These are phyloP conservation scores for Chionographis japonica DNA, from an alignment of 106 monocot genomes.

Conservation along the genomic window DNA sequence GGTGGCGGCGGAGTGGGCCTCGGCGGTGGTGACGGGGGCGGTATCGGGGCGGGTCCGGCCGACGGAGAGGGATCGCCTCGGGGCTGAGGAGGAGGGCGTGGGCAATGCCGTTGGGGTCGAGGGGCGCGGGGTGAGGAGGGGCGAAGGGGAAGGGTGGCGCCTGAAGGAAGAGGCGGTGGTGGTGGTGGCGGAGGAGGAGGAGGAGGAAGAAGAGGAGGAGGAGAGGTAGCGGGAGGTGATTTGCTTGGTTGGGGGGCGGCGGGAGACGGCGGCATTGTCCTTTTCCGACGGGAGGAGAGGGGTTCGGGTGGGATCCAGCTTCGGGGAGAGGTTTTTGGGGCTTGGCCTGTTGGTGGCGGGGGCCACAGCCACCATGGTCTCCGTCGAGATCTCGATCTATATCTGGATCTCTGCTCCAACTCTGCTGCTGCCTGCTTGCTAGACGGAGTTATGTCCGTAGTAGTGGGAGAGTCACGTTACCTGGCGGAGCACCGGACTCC, in stretches of 20 bases:
- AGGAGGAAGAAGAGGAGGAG: conserved; percentile 9
- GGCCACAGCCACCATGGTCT: conserved; percentile 27
- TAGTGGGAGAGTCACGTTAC: not conserved
- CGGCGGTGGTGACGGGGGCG: conserved; percentile 10
- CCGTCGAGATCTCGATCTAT: not conserved
- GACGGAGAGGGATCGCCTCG: conserved; percentile 76
- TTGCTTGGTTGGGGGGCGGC: conserved; percentile 26
- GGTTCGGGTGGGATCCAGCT: conserved; percentile 19
- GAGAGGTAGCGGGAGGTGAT: conserved; percentile 58
- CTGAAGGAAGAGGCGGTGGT: conserved; percentile 31
- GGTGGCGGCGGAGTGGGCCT: conserved; percentile 14
- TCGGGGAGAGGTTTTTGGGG: conserved; percentile 2
- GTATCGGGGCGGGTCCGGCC: conserved; percentile 68
- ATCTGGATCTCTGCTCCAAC: not conserved
- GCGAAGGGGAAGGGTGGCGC: conserved; percentile 55
- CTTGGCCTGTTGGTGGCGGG: not conserved
- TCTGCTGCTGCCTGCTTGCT: too few relatives aligned
- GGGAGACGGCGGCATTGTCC: conserved; percentile 44
- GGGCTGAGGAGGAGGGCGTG: conserved; percentile 1
- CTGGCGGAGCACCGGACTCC: conserved; percentile 17
- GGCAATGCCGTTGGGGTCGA: too few relatives aligned
- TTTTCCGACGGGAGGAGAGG: conserved; percentile 68
- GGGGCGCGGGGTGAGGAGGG: conserved; percentile 22
- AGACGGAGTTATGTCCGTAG: too few relatives aligned
- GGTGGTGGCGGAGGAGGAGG: conserved; percentile 18